These are phyloP conservation scores for Oryza rufipogon DNA, from an alignment of 176 grass and related monocot genomes.

Conservation along the genomic window DNA sequence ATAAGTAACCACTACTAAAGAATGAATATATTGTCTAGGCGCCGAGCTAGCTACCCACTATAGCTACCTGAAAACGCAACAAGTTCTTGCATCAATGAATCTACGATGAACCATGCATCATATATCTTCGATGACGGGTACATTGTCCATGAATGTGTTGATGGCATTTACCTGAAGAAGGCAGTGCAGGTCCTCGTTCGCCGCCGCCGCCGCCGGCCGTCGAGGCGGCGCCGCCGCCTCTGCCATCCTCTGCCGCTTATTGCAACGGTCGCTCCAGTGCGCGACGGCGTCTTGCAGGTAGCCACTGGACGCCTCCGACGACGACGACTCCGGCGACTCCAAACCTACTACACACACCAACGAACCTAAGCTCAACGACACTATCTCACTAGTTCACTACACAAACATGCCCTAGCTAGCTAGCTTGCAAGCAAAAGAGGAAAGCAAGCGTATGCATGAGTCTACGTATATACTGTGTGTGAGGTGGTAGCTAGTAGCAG, in stretches of 20 bases:
- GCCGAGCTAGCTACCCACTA: background rate
- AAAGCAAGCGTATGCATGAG: background rate
- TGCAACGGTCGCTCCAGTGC: slow-evolving; percentile 47
- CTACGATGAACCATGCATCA: background rate
- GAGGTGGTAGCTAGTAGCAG: background rate
- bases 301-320: slow-evolving; percentile 60
- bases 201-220: slow-evolving; percentile 26
- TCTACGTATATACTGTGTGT: background rate
- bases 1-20: background rate
- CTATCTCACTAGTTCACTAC: background rate
- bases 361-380: background rate
- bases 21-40: background rate
- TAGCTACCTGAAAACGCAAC: background rate
- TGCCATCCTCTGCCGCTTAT: slow-evolving; percentile 50
- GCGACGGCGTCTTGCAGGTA: slow-evolving; percentile 65
- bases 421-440: background rate
- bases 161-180: slow-evolving; percentile 61
- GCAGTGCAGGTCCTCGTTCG: slow-evolving; percentile 53
- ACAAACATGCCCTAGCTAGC: slow-evolving; percentile 14
- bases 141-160: background rate
- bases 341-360: slow-evolving; percentile 41
- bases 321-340: slow-evolving; percentile 66
- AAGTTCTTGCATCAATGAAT: background rate
- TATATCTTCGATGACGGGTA: background rate
- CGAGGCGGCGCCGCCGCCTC: background rate